These are phyloP conservation scores for Elasticomyces elasticus DNA, from an alignment of 495 filamentous ascomycete genomes.

Conservation along the genomic window DNA sequence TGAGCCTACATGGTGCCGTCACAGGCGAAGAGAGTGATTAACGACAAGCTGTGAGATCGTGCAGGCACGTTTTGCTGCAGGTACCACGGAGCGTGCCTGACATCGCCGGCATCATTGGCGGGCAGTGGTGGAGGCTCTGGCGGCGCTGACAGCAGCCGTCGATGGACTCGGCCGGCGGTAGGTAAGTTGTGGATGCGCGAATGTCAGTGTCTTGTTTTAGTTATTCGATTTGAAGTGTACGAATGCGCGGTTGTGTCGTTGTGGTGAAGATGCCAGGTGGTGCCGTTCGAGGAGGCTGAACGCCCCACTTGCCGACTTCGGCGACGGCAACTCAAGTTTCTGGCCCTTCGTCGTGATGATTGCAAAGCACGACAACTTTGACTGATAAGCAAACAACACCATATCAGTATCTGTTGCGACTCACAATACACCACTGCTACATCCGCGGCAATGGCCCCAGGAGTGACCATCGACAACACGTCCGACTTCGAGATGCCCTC, in stretches of 20 bases:
- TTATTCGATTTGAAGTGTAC: no score
- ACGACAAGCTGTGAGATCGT: not conserved
- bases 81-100: not conserved
- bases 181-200: no score
- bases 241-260: no score
- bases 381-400: not conserved
- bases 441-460: conserved; percentile 31
- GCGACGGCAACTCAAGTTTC: no score
- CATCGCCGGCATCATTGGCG: conserved; percentile 1
- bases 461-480: conserved; percentile 33
- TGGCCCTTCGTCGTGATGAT: no score
- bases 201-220: no score
- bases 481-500: conserved; percentile 32
- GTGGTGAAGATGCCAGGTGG: no score
- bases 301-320: no score
- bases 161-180: not conserved
- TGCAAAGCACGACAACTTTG: no score
- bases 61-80: conserved; percentile 3
- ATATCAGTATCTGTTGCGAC: no score
- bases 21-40: not conserved
- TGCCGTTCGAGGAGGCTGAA: no score
- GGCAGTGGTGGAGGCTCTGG: not conserved
- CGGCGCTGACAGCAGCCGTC: not conserved
- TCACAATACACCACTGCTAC: not conserved
- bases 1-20: not conserved